Evolutionary conservation across 257 asterid genomes (phyloP), one percentile per base, ranked within the genome.

Genomic region (Coffea eugenioides): DNA sequence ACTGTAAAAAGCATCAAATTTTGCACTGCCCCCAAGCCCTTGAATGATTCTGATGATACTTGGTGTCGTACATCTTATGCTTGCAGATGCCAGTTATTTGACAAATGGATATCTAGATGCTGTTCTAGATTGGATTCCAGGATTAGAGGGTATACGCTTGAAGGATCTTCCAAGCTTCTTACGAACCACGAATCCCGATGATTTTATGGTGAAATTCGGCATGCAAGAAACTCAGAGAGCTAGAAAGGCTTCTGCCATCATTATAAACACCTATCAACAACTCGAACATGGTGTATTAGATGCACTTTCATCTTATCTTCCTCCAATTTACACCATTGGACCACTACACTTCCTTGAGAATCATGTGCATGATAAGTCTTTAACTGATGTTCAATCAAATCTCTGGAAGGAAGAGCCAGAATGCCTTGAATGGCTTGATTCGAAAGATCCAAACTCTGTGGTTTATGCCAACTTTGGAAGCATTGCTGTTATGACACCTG

Each of bases 361-460:
- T 51, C 71, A 79, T 0, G 20, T 83, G 12, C 45, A 31, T 0
- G 88, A 87, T 51, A 18, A 56, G 20, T 79, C 48, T 21, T n/a
- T 88, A 31, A 73, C 54, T 8, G 8, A 13, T 8, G 76, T 90
- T 1, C 88, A 82, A 0, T 82, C 89, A 3, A 92, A 86, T 79
- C 88, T 91, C 2, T 92, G 93, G 93, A 89, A 82, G 73, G 90
- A 88, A 36, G 93, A 91, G 4, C 41, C 81, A 0, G 75, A 76
- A 5, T 88, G 93, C 39, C 79, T 90, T 12, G 43, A 81, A 3
- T 92, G 97, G 97, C 90, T 92, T 4, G 91, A 88, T 62, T 31
- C 85, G 0, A 88, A 89, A 36, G 69, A 79, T 0, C 18, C 82
- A 0, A 84, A 78, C 13, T 88, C 92, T 0, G 90, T 88, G 15